Base-by-base conservation (phyloP, 2,329 filamentous ascomycete genomes). In the Colletotrichum orchidophilum region DNA sequence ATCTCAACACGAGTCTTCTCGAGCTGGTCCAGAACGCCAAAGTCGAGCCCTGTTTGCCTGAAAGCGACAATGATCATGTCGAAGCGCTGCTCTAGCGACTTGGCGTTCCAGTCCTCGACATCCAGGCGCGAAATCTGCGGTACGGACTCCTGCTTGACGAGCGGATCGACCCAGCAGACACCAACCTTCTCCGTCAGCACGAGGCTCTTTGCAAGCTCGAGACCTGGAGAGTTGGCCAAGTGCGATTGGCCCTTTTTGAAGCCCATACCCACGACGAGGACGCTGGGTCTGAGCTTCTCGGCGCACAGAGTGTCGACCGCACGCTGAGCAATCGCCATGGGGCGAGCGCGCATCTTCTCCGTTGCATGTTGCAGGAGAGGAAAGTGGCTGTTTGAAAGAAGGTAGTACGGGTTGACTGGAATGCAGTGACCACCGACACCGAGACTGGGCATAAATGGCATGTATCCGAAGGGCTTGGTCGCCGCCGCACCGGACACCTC, bases 351-450 rank as follows among this genome's bases (percentile, higher is more conserved):
- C 83, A 86, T 87, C 55, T 76, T 81, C 60, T 83, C 81, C 0
- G 84, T 81, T 0, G 85, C 85, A 2, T 79, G 76, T 55, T 82
- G 75, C 3, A 88, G 78, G 0, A 88, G 76, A 3, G 87, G 87
- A 57, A 88, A 83, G 4, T 78, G 75, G 73, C 79, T 83, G 74
- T 84, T 87, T 26, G 82, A 82, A 11, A 88, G 78, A 21, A 89
- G 78, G 73, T 88, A 88, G 78, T 83, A 83, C 0, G 87, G 87
- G 69, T 89, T 89, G 71, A 88, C 82, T 0, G 87, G 87, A 68
- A 89, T 88, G 72, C 87, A 89, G 75, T 88, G 87, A 0, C 87
- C 87, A 1, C 87, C 87, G 5, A 89, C 87, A 11, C 87, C 87
- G 1, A 86, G 76, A 1, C 83, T 81, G 0, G 87, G 86, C 0